Base-by-base conservation (phyloP, 176 grass and related monocot genomes). In the Urochloa ruziziensis region DNA sequence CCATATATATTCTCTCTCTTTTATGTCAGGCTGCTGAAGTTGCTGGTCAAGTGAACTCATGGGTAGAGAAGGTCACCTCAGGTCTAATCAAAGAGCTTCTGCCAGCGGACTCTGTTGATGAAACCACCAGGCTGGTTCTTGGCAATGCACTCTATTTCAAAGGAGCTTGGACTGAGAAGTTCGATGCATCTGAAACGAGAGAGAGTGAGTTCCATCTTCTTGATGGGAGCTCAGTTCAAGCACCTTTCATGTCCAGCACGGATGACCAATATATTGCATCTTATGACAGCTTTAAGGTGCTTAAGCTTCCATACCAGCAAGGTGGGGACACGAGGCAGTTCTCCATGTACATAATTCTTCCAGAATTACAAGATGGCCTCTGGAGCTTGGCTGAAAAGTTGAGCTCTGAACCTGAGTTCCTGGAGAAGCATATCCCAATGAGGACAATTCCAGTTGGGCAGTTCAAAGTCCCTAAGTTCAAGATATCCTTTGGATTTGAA, bases 141-240 rank as follows among this genome's bases (percentile, higher is more conserved):
- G 82, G 81, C 18, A 97, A 97, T 73, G 91, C 94, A 51, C 81
- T 93, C 5, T 97, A 97, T 77, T 97, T 97, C 73, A 91, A 91
- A 46, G 91, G 91, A 74, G 60, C 86, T 58, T 96, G 91, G 88
- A 82, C 57, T 33, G 84, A 91, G 70, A 97, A 91, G 79, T 97
- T 93, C 57, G 61, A 96, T 39, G 76, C 70, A 49, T 89, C 86
- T 19, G 33, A 83, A 70, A 91, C 89, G 15, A 72, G 80, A 81
- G 79, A 84, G 0, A 28, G 84, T 0, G 59, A 82, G 51, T 93
- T 97, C 68, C 81, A 88, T 58, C 85, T 86, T 66, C 88, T 91
- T 69, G 81, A 93, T 77, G 88, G 88, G 49, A 89, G 80, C 29
- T 84, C 51, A 21, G 78, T 93, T 49, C 79, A 91, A 77, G 81